Evolutionary conservation across 179 eudicot genomes (phyloP), one percentile per base, ranked within the genome.

Genomic region (Pouteria campechiana): DNA sequence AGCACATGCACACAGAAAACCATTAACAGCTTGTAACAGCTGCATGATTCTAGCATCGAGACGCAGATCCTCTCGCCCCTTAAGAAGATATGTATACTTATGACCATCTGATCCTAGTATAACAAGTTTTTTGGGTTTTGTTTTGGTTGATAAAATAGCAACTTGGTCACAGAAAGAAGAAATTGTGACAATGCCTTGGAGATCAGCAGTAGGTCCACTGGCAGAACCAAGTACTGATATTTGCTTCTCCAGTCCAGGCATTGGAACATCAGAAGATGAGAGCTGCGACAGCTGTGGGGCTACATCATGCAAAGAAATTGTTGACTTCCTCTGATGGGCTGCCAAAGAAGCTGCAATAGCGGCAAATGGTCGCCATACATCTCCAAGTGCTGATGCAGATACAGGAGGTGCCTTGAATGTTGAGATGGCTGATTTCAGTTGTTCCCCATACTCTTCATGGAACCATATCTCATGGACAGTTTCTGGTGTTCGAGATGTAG

Each of bases 1-100:
- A 38, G 76, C 38, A 65, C 70, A 61, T 42, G 94, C 75, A 59
- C 73, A 79, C 58, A 93, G 71, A 68, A 83, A 69, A 48, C 73
- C 77, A 61, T 83, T 88, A 17, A 76, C 66, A 48, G 94, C 88
- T 68, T 83, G 94, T 68, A 93, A 59, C 43, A 93, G 76, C 64
- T 93, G 99, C 99, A 93, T 93, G 65, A 93, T 83, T 74, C 99
- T 78, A 37, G 99, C 99, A 70, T 93, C 99, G 60, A 93, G 99
- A 41, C 99, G 96, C 41, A 93, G 68, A 74, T 93, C 99, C 67
- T 93, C 99, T 54, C 99, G 74, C 37, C 99, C 99, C 69, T 93
- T 93, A 27, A 93, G 57, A 28, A 93, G 95, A 81, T 88, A 93
- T 6, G 86, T 79, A 66, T 88, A 88, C 52, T 72, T 93, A 50